Evolutionary conservation across 352 stramenopile genomes (phyloP), one percentile per base, ranked within the genome.

Genomic region (Pythium aquatile): DNA sequence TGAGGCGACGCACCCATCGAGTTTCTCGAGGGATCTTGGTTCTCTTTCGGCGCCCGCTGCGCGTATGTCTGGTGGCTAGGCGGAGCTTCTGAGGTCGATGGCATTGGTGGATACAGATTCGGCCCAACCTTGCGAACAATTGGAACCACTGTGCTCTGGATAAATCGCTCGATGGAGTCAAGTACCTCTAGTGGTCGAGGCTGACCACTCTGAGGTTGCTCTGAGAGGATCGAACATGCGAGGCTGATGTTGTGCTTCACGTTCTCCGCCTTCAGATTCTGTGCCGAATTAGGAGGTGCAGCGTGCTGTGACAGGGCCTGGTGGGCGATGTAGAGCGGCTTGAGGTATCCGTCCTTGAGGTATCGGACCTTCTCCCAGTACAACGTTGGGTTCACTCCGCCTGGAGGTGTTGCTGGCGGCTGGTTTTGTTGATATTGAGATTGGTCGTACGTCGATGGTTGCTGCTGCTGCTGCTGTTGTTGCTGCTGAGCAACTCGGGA

Each of bases 161-260:
- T 89, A 33, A 96, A 96, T 20, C 74, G 74, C 58, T 96, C 87
- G 35, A 96, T 94, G 10, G 87, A 89, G 24, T 76, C 74, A 9
- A 96, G 63, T 35, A 93, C 78, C 33, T 92, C 77, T 24, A 90
- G 69, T 10, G 86, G 79, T 10, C 83, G 73, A 14, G 82, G 80
- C 54, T 90, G 81, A 2, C 76, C 49, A 40, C 64, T 72, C n/a
- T 70, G 79, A 14, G 69, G 68, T 9, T 49, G 14, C 57, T 89
- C 80, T 14, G 79, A 77, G 46, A 96, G 47, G 14, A 96, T 80
- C 32, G 76, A 76, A 55, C 91, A 77, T 14, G 88, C 83, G 55
- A 92, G 65, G 7, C 33, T 68, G 69, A 95, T 93, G 64, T 93
- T 95, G 55, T 88, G 75, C 70, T 91, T 90, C 63, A 95, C 77